Evolutionary conservation across 306 rosid species (phyloP), one percentile per base, ranked within the genome.

Genomic region (Lathyrus sativus): DNA sequence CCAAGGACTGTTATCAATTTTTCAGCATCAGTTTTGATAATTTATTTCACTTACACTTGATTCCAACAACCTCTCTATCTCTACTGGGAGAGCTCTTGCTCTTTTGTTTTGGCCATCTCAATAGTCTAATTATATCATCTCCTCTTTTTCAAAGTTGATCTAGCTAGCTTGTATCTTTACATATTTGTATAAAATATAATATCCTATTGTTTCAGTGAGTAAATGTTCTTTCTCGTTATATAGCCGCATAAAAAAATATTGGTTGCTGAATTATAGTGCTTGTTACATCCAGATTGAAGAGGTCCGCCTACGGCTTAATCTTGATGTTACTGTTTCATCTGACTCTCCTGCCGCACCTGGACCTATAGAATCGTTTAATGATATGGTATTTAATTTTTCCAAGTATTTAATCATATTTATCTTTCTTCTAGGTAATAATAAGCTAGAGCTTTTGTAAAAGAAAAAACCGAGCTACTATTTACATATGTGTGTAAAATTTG

Each of bases 291-390:
- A 90, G 96, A 77, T 90, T 68, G 96, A 87, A 79, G 95, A 90
- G 74, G 82, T 90, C 35, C 78, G 95, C 3, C 14, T 70, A 39
- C 82, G 96, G 78, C 91, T 90, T 70, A 90, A 90, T 74, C 82
- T 90, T 15, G 95, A 87, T 65, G 95, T 87, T 19, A 70, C 91
- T 76, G 87, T 79, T 62, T 74, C 83, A 11, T 57, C 77, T 1
- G 91, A 84, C 65, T 79, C 95, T 38, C 76, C 80, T 75, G 83
- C 84, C 50, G 88, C 95, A 13, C 87, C 89, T 39, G 85, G 91
- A 64, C 95, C 96, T 9, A 88, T 90, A 15, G 96, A 90, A 79
- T 80, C 96, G 0, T 90, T 90, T 62, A 64, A 81, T 17, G 96
- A 90, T 60, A 90, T 90, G 96, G 96, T 89, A 72, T 41, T 35